A percentile compares a stretch with the other conserved stretches of the same genome.
Conservation (phyloP, 805 yeast genomes). For the Komagataella phaffii region DNA sequence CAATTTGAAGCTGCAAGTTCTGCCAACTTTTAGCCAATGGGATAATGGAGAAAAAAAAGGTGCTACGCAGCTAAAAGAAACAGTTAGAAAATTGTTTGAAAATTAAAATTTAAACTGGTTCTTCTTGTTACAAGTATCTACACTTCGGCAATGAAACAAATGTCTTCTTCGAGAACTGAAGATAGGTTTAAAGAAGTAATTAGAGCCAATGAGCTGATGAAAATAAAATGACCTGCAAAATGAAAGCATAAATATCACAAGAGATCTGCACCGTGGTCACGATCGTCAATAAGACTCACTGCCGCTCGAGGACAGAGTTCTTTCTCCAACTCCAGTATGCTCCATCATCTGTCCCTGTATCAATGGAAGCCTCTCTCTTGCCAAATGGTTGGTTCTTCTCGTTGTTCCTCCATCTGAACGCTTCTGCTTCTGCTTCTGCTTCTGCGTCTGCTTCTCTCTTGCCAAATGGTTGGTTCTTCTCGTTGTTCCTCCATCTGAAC, state of each 20-base stretch:
- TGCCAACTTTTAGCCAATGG: neutral
- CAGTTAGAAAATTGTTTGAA: neutral
- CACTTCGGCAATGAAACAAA: neutral
- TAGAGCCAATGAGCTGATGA: neutral
- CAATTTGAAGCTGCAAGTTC: neutral
- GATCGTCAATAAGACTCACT: neutral
- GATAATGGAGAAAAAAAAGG: neutral
- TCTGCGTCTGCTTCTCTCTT: constrained; percentile 9
- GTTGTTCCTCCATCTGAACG: constrained; percentile 7
- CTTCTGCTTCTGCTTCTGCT: constrained; percentile 12
- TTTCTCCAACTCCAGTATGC: neutral
- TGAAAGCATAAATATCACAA: neutral
- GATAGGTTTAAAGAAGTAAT: neutral
- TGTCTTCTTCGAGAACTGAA: neutral
- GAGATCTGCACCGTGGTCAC: neutral
- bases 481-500: constrained; percentile 3
- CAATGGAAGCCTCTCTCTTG: constrained; percentile 8
- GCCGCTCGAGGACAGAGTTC: neutral
- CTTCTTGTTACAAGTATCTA: no score
- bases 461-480: constrained; percentile 4
- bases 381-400: constrained; percentile 4
- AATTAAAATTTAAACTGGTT: no score
- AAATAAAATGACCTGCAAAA: neutral
- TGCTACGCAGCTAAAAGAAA: neutral
- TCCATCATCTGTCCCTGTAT: constrained; percentile 2